Conservation (phyloP, 495 filamentous ascomycete genomes). For the Opeltia flavorubescens region DNA sequence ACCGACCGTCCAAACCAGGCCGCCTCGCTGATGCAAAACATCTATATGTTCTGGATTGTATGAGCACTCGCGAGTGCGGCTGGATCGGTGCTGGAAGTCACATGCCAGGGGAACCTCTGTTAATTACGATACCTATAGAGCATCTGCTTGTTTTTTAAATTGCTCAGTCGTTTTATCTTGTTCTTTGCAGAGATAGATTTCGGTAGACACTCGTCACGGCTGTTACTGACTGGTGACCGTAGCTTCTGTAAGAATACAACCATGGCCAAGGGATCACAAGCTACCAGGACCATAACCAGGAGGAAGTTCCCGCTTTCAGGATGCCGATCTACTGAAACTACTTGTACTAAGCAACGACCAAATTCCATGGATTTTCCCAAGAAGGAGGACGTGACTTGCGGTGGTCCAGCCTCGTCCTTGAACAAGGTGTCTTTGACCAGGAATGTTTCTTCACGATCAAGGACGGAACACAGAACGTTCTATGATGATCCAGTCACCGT, state of each 20-base stretch:
- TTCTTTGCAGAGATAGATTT: not conserved
- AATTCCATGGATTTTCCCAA: slow-evolving; percentile 2
- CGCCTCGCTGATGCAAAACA: no score
- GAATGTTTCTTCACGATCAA: slow-evolving; percentile 2
- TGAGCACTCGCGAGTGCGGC: no score
- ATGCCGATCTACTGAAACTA: not conserved
- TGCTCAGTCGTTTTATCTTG: not conserved
- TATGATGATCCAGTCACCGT: slow-evolving; percentile 3
- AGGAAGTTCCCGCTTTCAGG: slow-evolving; percentile 10
- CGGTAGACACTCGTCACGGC: not conserved
- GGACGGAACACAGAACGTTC: slow-evolving; percentile 5
- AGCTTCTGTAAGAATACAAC: slow-evolving; percentile 5
- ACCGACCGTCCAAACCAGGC: no score
- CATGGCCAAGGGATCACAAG: slow-evolving; percentile 4
- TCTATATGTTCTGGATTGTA: no score
- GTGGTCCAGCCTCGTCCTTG: not conserved
- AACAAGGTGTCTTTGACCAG: not conserved
- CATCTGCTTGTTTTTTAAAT: not conserved
- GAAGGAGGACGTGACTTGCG: slow-evolving; percentile 5
- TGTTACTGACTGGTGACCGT: slow-evolving; percentile 1
- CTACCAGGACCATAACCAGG: slow-evolving; percentile 3
- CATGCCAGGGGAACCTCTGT: no score
- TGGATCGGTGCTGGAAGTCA: no score
- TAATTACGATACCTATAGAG: not conserved
- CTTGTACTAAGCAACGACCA: slow-evolving; percentile 2